Evolutionary conservation across 306 rosid species (phyloP), one percentile per base, ranked within the genome.

Genomic region (Lagenaria siceraria): DNA sequence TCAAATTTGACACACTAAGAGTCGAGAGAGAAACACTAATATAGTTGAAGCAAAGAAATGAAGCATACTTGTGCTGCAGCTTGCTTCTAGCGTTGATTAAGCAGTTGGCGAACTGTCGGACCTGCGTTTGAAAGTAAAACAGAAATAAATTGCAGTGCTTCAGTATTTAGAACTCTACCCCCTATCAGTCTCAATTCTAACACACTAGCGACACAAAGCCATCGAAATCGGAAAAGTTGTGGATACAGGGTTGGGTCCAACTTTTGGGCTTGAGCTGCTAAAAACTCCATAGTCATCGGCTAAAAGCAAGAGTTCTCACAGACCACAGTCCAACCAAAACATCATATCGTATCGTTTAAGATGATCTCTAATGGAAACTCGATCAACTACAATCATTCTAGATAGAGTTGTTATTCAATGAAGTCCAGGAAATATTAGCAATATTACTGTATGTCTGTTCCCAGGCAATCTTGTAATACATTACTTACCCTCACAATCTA

Each of bases 21-120:
- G 48, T 22, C 25, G 49, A 8, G 2, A 72, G 40, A 53, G 56
- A 6, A 27, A 49, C 64, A 40, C n/a, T 29, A 10, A 76, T 52
- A 79, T 55, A 18, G 25, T 15, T 10, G 42, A 58, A 46, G 64
- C 58, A 18, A 42, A 70, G 48, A 19, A 31, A 75, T 76, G 22
- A 74, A 53, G 77, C 90, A 71, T 94, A 94, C 98, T 91, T 94
- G 86, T 89, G 89, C 76, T 90, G 91, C 64, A 94, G 88, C 80
- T 90, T 93, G 78, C 66, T 87, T 83, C 91, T 89, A 63, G 90
- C 91, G 68, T 79, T 87, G 86, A 90, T 83, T 90, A 94, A 89
- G 85, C 93, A 86, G 66, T 89, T 89, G 64, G 96, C 91, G 82
- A 94, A 94, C 66, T 87, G 87, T 52, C 87, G 88, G 81, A 94